Evolutionary conservation across 192 early-diverging fungal genomes (phyloP).

Genomic region (Backusella luteola): DNA sequence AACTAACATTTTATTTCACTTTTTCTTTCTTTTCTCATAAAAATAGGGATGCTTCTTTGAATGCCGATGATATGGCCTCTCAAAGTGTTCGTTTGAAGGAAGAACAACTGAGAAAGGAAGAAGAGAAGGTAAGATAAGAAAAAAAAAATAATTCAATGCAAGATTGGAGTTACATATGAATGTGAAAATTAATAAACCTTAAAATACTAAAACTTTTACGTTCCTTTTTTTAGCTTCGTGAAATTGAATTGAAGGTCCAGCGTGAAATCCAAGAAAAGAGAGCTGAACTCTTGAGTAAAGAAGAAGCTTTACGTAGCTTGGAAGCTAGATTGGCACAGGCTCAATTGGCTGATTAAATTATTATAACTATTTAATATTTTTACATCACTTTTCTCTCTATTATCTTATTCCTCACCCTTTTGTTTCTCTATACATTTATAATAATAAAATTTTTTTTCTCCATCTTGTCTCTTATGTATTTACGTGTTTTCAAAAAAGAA

Average conservation of each 20-base stretch:
- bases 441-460: neutral
- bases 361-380: neutral
- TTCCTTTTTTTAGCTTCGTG: conserved; percentile 38
- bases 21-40: neutral
- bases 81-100: conserved; percentile 48
- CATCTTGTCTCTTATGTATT: neutral
- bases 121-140: conserved; percentile 43
- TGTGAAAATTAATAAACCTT: neutral
- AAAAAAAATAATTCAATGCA: neutral
- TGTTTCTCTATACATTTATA: conserved; percentile 3
- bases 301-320: conserved; percentile 51
- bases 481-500: neutral
- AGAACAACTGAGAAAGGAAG: conserved; percentile 55
- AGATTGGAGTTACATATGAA: neutral
- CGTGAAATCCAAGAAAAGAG: conserved; percentile 58
- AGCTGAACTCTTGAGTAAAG: conserved; percentile 55
- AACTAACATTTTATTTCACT: neutral
- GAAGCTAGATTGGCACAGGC: conserved; percentile 47
- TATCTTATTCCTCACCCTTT: neutral
- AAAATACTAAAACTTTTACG: neutral
- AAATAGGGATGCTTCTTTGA: conserved; percentile 33
- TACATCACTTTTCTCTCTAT: neutral
- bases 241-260: conserved; percentile 55
- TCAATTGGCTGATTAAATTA: conserved; percentile 29
- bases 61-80: conserved; percentile 37